A percentile compares a stretch with the other conserved stretches of the same genome.
These are phyloP conservation scores for Chlorella ohadii DNA, from an alignment of 139 green algal species.

Conservation along the genomic window DNA sequence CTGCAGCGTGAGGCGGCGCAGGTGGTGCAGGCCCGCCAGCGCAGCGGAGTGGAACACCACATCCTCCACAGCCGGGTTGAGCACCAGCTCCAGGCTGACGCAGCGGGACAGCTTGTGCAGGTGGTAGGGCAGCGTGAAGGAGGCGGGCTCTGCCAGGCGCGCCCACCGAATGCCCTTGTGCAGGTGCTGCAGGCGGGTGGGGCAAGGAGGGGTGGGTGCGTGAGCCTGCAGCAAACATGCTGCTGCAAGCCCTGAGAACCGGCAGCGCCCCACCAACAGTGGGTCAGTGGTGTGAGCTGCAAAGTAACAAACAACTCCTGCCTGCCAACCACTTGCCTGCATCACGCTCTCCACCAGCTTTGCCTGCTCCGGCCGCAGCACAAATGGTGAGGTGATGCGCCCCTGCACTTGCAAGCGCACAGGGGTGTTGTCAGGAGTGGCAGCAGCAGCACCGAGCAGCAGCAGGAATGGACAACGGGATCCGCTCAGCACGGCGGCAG, in stretches of 20 bases:
- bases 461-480: too few species aligned
- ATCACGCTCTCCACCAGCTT: slow-evolving; percentile 25
- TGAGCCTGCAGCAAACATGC: not conserved
- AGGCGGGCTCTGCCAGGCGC: slow-evolving; percentile 23
- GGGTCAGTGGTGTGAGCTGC: not conserved
- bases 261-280: not conserved
- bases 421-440: not conserved
- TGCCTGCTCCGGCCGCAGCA: slow-evolving; percentile 17
- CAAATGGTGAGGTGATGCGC: slow-evolving; percentile 16
- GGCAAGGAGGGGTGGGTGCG: not conserved
- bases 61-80: slow-evolving; percentile 24
- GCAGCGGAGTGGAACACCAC: slow-evolving; percentile 25
- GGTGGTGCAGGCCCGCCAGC: slow-evolving; percentile 16
- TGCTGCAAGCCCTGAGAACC: not conserved
- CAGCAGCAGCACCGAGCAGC: too few species aligned
- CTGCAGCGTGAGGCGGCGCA: slow-evolving; percentile 25
- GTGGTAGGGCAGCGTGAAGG: slow-evolving; percentile 29
- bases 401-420: not conserved
- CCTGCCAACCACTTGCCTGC: not conserved
- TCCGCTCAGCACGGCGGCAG: too few species aligned
- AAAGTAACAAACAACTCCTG: too few species aligned
- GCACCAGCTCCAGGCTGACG: slow-evolving; percentile 31
- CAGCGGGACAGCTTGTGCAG: slow-evolving; percentile 7
- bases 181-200: slow-evolving; percentile 2
- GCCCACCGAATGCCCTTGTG: slow-evolving; percentile 24